Base-by-base conservation (phyloP, 352 stramenopile genomes). In the Phytophthora pini region DNA sequence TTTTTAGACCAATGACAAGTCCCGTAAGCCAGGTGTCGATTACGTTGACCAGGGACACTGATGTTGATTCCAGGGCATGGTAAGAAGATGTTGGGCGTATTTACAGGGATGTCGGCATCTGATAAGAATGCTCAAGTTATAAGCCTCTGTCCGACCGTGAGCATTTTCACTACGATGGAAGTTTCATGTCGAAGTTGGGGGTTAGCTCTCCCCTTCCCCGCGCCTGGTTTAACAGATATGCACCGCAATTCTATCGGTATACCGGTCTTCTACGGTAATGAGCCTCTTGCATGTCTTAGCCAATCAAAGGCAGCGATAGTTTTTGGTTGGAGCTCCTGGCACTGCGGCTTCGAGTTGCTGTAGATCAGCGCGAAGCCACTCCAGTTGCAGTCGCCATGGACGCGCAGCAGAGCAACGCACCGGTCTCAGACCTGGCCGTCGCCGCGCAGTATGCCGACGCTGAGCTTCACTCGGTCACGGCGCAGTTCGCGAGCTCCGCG, bases 381-480 rank as follows among this genome's bases (percentile, higher is more conserved):
- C 9, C 31, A 36, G 31, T 13, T 36, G 31, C 9, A 36, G 12
- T n/a, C 11, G 20, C 13, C 40, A 70, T 72, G 68, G 29, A 72
- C 22, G 54, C 46, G 41, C 39, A 40, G 26, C 39, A 56, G 45
- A 43, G 29, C 47, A 59, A n/a, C 8, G 45, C 44, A 32, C 43
- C 62, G 6, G 47, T 74, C 8, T 85, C 77, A 17, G 81, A 90
- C 61, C 56, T 90, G 17, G 77, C 72, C 10, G 55, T 90, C 17
- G 81, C 76, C 7, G 79, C 81, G 24, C 67, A 87, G 26, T 80
- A 90, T 55, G 81, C 81, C 2, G 74, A 84, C 29, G 56, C 70
- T 10, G 79, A 90, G 63, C 65, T 90, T 27, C 70, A 76, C 29
- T 80, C 74, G 0, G 73, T 88, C 5, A 72, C 70, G 15, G 62